These are phyloP conservation scores for Dryadomyces quercivorus DNA, from an alignment of 2,329 filamentous ascomycete species.

Conservation along the genomic window DNA sequence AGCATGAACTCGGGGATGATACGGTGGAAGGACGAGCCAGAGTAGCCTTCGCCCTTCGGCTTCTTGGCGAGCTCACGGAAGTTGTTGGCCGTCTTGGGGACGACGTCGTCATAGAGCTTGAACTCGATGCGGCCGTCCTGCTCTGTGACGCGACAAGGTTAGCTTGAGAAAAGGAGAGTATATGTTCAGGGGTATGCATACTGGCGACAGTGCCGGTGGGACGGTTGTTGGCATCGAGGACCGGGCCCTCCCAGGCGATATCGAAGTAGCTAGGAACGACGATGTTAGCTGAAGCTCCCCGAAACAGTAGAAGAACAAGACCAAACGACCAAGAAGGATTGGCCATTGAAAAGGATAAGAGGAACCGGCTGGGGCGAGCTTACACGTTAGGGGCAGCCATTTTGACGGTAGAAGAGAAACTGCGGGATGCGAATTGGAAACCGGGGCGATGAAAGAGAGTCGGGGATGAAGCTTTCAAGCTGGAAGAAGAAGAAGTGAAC, in stretches of 20 bases:
- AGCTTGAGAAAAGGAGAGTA: neutral
- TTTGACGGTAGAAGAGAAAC: conserved; percentile 35
- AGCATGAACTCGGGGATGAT: conserved; percentile 93
- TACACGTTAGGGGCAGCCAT: conserved; percentile 54
- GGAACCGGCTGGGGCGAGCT: conserved; percentile 13
- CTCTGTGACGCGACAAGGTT: conserved; percentile 29
- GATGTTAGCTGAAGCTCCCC: conserved; percentile 1
- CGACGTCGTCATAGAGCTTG: conserved; percentile 70
- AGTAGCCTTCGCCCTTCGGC: conserved; percentile 74
- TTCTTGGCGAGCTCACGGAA: conserved; percentile 75
- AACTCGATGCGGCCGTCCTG: conserved; percentile 71
- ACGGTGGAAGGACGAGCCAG: conserved; percentile 78
- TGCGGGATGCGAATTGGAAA: conserved; percentile 17
- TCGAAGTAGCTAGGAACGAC: conserved; percentile 51
- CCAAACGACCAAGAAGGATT: neutral
- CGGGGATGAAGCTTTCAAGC: conserved; percentile 14
- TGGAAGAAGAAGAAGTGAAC: conserved; percentile 14
- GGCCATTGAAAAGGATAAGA: conserved; percentile 1
- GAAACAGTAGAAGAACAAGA: neutral
- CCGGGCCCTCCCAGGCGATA: conserved; percentile 58
- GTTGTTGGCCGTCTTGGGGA: conserved; percentile 81
- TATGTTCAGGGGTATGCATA: conserved; percentile 29
- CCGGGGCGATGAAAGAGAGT: conserved; percentile 20
- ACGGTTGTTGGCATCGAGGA: conserved; percentile 47
- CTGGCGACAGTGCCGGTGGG: conserved; percentile 44